Conservation (phyloP, 2,329 filamentous ascomycete species). For the Coleophoma cylindrospora region DNA sequence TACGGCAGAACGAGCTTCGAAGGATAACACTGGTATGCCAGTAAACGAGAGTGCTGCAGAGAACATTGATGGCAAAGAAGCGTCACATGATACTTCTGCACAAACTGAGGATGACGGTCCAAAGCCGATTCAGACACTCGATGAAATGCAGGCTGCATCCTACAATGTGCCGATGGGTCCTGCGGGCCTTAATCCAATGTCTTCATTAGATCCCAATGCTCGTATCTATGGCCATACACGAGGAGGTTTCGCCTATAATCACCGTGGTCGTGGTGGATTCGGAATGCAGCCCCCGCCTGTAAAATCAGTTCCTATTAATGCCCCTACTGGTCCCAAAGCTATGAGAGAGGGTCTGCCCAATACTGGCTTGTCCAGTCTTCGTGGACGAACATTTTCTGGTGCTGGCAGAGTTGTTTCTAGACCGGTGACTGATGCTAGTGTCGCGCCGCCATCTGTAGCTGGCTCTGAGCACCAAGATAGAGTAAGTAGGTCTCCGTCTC, state of each 20-base stretch:
- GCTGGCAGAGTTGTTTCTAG: constrained; percentile 25
- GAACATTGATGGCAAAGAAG: constrained; percentile 11
- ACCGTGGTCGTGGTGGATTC: constrained; percentile 30
- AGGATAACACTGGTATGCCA: neutral
- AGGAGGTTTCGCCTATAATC: constrained; percentile 29
- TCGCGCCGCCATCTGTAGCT: constrained; percentile 7
- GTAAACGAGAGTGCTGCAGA: constrained; percentile 2
- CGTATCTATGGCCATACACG: constrained; percentile 24
- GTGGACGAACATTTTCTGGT: constrained; percentile 32
- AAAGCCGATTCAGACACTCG: constrained; percentile 27
- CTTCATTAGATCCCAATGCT: constrained; percentile 64
- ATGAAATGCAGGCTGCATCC: constrained; percentile 32
- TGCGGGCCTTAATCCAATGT: constrained; percentile 60
- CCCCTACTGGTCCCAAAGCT: constrained; percentile 88
- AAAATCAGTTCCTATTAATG: constrained; percentile 51
- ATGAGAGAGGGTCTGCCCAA: constrained; percentile 88
- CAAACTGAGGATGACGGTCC: constrained; percentile 8
- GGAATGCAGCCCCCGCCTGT: constrained; percentile 24
- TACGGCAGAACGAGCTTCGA: constrained; percentile 2
- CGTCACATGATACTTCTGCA: constrained; percentile 5
- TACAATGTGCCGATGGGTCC: constrained; percentile 78
- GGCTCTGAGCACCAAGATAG: neutral
- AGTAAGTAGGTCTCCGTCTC: constrained; percentile 18
- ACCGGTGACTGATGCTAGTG: constrained; percentile 19
- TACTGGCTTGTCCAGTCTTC: constrained; percentile 65